phyloP scores from a whole-genome alignment of 2,329 filamentous ascomycete genomes.

The Fusarium sacchari region DNA sequence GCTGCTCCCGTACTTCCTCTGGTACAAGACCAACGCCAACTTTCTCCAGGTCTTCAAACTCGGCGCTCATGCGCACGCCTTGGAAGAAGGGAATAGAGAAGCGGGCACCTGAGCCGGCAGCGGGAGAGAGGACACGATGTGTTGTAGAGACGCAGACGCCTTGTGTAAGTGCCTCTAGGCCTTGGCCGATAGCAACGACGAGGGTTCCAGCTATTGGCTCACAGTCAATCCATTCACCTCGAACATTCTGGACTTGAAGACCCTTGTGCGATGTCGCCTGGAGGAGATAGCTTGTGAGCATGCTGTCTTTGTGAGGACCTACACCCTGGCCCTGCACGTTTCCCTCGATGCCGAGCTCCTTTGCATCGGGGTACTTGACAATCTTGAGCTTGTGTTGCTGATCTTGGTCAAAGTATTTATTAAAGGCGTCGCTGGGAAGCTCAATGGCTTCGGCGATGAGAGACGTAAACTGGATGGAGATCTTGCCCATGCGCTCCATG shows the following conservation, averaged over 20 bases:
- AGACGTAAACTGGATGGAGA: slow-evolving; percentile 79
- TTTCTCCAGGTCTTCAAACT: slow-evolving; percentile 78
- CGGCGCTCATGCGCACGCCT: slow-evolving; percentile 81
- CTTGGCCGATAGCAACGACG: slow-evolving; percentile 89
- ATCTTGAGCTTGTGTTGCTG: slow-evolving; percentile 91
- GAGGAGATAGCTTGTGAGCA: slow-evolving; percentile 83
- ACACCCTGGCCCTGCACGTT: slow-evolving; percentile 67
- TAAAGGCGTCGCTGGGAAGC: slow-evolving; percentile 74
- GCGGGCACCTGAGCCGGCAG: slow-evolving; percentile 74
- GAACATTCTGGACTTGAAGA: slow-evolving; percentile 83
- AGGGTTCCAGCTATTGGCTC: slow-evolving; percentile 79
- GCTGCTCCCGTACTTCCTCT: slow-evolving; percentile 69
- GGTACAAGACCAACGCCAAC: slow-evolving; percentile 69
- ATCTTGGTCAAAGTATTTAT: slow-evolving; percentile 78
- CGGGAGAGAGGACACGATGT: slow-evolving; percentile 82
- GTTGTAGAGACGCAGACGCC: slow-evolving; percentile 86
- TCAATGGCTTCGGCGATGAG: slow-evolving; percentile 87
- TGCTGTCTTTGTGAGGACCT: slow-evolving; percentile 85
- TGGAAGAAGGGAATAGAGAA: slow-evolving; percentile 91
- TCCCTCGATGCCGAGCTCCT: slow-evolving; percentile 62
- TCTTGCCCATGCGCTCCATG: slow-evolving; percentile 76
- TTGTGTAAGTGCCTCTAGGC: slow-evolving; percentile 83
- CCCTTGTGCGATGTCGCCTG: slow-evolving; percentile 81
- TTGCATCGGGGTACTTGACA: slow-evolving; percentile 82
- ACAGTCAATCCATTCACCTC: slow-evolving; percentile 84